phyloP scores from a whole-genome alignment of 176 grass and related monocot species.

The Oryza officinalis region DNA sequence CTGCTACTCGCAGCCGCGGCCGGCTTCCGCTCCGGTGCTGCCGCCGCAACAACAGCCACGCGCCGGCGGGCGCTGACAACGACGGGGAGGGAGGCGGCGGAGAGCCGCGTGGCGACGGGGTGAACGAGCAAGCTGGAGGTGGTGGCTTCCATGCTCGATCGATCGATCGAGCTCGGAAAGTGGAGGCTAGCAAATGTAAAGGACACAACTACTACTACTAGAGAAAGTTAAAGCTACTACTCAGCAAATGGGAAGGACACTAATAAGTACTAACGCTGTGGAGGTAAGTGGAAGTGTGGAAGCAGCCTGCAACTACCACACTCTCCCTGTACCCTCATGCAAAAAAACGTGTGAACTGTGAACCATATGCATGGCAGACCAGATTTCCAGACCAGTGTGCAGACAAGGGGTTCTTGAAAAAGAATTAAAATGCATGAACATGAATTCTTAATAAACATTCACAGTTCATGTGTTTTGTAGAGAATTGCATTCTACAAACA shows the following conservation, averaged over 20 bases:
- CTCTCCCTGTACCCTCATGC: neutral
- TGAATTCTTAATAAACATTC: neutral
- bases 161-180: neutral
- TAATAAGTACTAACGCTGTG: too few relatives aligned
- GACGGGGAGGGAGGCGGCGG: neutral
- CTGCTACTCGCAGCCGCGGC: slow-evolving; percentile 32
- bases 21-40: slow-evolving; percentile 15
- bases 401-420: neutral
- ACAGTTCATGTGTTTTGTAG: neutral
- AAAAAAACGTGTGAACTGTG: neutral
- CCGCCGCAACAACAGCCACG: slow-evolving; percentile 25
- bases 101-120: neutral
- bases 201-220: neutral
- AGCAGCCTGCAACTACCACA: neutral
- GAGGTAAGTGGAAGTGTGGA: neutral
- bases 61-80: neutral
- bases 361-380: neutral
- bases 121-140: slow-evolving; percentile 35
- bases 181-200: neutral
- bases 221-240: too few relatives aligned
- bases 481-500: neutral
- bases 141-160: slow-evolving; percentile 49
- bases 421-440: neutral
- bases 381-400: neutral
- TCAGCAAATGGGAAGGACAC: too few relatives aligned